Evolutionary conservation across 306 rosid species (phyloP).

Genomic region (Acacia acuminata): DNA sequence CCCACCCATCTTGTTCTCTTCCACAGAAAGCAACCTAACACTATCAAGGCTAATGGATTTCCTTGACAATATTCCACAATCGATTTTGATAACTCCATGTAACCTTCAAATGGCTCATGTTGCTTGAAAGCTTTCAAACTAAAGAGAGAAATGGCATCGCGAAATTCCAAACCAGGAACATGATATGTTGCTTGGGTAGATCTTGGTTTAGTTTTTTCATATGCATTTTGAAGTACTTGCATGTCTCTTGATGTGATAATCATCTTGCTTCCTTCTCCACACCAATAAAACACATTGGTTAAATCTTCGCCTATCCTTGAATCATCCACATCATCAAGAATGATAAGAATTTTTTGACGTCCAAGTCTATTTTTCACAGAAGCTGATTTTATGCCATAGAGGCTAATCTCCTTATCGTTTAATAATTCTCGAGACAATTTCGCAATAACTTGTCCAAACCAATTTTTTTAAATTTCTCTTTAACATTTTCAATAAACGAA

Average conservation of each 20-base stretch:
- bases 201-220: no score
- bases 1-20: background rate
- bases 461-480: background rate
- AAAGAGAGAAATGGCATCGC: background rate
- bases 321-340: no score
- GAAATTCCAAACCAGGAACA: background rate
- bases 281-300: background rate
- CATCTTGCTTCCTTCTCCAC: conserved; percentile 10
- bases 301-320: no score
- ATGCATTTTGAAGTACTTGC: background rate
- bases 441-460: background rate
- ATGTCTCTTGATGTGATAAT: conserved; percentile 21
- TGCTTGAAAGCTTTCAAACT: background rate
- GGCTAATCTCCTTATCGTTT: background rate
- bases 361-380: no score
- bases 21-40: background rate
- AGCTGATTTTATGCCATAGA: fast-evolving
- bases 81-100: background rate
- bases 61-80: background rate
- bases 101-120: background rate
- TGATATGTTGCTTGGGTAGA: background rate
- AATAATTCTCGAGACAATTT: background rate
- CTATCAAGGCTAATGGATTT: background rate
- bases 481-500: background rate
- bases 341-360: no score